Percentiles rank a stretch among this genome's conserved stretches.
phyloP scores from a whole-genome alignment of 768 basidiomycete genomes.

The Suillus luteus region DNA sequence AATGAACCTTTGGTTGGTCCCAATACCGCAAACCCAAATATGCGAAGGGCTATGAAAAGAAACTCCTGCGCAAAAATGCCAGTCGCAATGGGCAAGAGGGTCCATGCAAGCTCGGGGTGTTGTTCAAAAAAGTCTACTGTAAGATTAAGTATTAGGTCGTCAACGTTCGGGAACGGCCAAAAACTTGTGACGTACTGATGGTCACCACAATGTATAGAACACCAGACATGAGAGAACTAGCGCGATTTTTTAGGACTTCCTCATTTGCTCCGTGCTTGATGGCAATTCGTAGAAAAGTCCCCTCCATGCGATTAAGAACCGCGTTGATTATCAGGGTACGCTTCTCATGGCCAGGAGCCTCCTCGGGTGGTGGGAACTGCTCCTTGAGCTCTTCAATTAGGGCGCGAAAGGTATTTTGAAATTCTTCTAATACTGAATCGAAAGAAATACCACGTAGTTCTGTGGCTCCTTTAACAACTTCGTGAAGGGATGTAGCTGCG shows the following conservation, averaged over 20 bases:
- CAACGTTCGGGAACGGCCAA: background rate
- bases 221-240: constrained; percentile 27
- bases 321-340: constrained; percentile 22
- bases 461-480: background rate
- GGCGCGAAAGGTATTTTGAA: constrained; percentile 16
- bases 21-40: constrained; percentile 38
- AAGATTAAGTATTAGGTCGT: background rate
- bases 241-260: constrained; percentile 22
- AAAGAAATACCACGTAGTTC: constrained; percentile 8
- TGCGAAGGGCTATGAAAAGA: constrained; percentile 31
- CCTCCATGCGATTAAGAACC: constrained; percentile 30
- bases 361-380: constrained; percentile 32
- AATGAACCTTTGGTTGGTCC: constrained; percentile 37
- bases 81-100: constrained; percentile 25
- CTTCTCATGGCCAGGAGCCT: constrained; percentile 33
- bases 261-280: constrained; percentile 27
- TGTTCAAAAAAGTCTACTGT: constrained; percentile 39
- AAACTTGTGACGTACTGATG: constrained; percentile 18
- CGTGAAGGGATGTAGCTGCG: background rate
- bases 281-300: constrained; percentile 27
- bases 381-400: constrained; percentile 28
- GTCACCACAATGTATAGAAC: constrained; percentile 27
- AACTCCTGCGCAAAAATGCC: constrained; percentile 15
- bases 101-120: constrained; percentile 33
- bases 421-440: constrained; percentile 22